These are phyloP conservation scores for Tricharina praecox DNA, from an alignment of 495 filamentous ascomycete species.

Conservation along the genomic window DNA sequence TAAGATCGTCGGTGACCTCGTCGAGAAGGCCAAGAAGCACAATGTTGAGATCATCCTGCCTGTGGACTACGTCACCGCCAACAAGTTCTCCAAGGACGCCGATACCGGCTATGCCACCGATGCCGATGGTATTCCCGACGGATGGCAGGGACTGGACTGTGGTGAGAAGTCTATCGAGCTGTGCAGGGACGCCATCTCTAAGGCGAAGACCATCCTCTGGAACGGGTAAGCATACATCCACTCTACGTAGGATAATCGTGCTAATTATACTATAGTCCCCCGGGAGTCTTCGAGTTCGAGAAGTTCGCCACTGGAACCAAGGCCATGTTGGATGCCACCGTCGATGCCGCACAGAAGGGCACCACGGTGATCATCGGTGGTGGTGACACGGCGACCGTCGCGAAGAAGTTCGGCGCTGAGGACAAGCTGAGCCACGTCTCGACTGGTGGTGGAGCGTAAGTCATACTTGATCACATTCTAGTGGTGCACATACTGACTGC, in stretches of 20 bases:
- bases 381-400: constrained; percentile 94
- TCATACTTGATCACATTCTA: constrained; percentile 1
- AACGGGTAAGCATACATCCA: constrained; percentile 39
- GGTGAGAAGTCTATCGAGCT: constrained; percentile 72
- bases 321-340: constrained; percentile 70
- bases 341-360: constrained; percentile 57
- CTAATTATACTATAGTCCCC: constrained; percentile 39
- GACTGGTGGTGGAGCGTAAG: constrained; percentile 73
- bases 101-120: constrained; percentile 69
- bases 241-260: neutral
- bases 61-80: constrained; percentile 84
- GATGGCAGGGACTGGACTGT: constrained; percentile 93
- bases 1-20: constrained; percentile 74
- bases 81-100: constrained; percentile 84
- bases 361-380: constrained; percentile 96
- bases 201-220: constrained; percentile 96
- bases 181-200: constrained; percentile 66
- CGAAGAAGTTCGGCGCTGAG: constrained; percentile 91
- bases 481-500: constrained; percentile 2
- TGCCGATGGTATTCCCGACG: constrained; percentile 76
- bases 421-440: constrained; percentile 95
- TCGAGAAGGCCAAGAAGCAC: constrained; percentile 93
- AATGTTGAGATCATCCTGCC: constrained; percentile 87
- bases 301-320: constrained; percentile 84
- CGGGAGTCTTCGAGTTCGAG: constrained; percentile 94